phyloP scores from a whole-genome alignment of 345 rosid species.

The Ailanthus altissimus region DNA sequence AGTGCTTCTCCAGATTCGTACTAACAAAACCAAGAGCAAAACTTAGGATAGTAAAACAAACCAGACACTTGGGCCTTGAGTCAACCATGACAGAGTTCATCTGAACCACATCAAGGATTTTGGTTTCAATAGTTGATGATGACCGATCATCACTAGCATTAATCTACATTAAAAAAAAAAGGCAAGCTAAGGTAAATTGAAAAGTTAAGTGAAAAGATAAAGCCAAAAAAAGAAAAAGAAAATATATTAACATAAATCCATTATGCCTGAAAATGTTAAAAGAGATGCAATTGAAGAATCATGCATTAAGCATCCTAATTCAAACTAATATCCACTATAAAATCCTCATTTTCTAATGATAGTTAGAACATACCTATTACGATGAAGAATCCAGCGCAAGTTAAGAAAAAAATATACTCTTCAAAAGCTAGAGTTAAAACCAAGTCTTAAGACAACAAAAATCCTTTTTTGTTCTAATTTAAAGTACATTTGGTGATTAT shows the following conservation, averaged over 20 bases:
- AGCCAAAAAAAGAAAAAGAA: background rate
- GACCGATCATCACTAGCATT: slow-evolving; percentile 99
- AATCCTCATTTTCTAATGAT: background rate
- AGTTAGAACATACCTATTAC: slow-evolving; percentile 11
- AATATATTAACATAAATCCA: background rate
- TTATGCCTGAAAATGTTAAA: background rate
- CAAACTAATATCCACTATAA: background rate
- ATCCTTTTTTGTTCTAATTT: background rate
- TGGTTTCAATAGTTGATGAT: slow-evolving; percentile 76
- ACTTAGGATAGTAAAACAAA: slow-evolving; percentile 29
- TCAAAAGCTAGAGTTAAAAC: background rate
- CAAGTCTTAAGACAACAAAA: background rate
- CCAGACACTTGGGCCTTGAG: slow-evolving; percentile 92
- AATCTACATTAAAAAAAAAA: slow-evolving; percentile 56
- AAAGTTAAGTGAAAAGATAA: slow-evolving; percentile 1
- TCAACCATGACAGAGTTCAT: slow-evolving; percentile 95
- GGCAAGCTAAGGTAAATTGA: slow-evolving; percentile 19
- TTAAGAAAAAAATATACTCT: background rate
- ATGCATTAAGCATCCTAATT: background rate
- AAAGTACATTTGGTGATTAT: slow-evolving; percentile 1
- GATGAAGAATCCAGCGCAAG: background rate
- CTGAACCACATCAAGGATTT: slow-evolving; percentile 94
- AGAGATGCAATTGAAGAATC: background rate
- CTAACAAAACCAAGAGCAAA: slow-evolving; percentile 14
- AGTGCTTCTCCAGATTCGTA: slow-evolving; percentile 17